A percentile compares a stretch with the other conserved stretches of the same genome.
phyloP scores from a whole-genome alignment of 116 monocot species.

The Papilionanthe hybrid region DNA sequence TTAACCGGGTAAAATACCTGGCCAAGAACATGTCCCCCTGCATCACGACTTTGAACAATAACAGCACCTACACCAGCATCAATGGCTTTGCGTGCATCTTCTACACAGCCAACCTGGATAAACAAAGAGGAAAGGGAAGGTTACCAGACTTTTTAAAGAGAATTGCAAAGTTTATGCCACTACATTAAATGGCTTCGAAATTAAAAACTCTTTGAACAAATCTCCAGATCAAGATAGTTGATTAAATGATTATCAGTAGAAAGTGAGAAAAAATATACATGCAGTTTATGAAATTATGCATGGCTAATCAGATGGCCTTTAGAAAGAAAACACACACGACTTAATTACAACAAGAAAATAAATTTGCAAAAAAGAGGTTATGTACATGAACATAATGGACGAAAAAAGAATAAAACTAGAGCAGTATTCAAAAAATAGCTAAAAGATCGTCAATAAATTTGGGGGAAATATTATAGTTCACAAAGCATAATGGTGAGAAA shows the following conservation, averaged over 20 bases:
- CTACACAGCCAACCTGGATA: constrained; percentile 51
- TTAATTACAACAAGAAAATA: background rate
- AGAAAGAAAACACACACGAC: background rate
- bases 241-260: background rate
- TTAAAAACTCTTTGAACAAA: background rate
- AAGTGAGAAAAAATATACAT: background rate
- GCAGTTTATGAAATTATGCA: background rate
- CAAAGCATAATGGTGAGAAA: background rate
- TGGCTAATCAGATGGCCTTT: background rate
- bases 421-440: background rate
- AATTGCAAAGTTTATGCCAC: background rate
- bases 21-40: constrained; percentile 70
- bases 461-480: background rate
- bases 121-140: background rate
- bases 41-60: constrained; percentile 74
- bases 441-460: background rate
- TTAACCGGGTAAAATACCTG: constrained; percentile 32
- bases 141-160: background rate
- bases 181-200: background rate
- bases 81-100: constrained; percentile 61
- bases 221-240: background rate
- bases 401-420: no score
- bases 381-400: background rate
- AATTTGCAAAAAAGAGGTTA: background rate
- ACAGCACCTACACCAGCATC: constrained; percentile 71